These are phyloP conservation scores for Periconia digitata DNA, from an alignment of 2,329 filamentous ascomycete genomes.

Conservation along the genomic window DNA sequence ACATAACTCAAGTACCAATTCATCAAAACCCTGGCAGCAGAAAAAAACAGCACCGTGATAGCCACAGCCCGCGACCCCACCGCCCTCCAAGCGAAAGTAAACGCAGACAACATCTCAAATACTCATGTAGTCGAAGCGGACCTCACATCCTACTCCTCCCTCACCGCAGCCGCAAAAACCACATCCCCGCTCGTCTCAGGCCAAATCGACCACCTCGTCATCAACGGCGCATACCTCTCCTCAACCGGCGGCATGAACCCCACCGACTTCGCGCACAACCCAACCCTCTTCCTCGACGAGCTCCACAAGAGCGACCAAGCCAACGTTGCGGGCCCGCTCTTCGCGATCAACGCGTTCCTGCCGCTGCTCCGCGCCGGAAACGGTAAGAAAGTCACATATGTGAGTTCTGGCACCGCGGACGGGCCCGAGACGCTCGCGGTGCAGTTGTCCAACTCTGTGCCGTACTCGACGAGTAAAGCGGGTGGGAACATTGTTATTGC, in stretches of 20 bases:
- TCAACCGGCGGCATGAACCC: slow-evolving; percentile 23
- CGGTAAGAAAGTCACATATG: slow-evolving; percentile 46
- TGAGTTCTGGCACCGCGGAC: slow-evolving; percentile 42
- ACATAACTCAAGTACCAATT: slow-evolving; percentile 12
- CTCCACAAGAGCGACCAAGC: slow-evolving; percentile 23
- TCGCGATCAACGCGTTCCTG: slow-evolving; percentile 41
- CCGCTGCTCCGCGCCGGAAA: slow-evolving; percentile 35
- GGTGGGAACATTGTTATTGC: slow-evolving; percentile 43
- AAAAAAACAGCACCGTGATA: slow-evolving; percentile 14
- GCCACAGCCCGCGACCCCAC: slow-evolving; percentile 10
- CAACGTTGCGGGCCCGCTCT: slow-evolving; percentile 25
- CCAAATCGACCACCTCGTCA: slow-evolving; percentile 44
- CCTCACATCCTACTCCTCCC: slow-evolving; percentile 32
- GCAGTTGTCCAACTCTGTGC: slow-evolving; percentile 22
- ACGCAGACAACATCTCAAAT: slow-evolving; percentile 23
- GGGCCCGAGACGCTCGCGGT: slow-evolving; percentile 21
- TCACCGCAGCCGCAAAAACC: slow-evolving; percentile 35
- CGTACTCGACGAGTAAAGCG: slow-evolving; percentile 43
- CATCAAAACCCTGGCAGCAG: slow-evolving; percentile 10
- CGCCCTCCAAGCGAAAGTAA: slow-evolving; percentile 9
- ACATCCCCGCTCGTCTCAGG: slow-evolving; percentile 37
- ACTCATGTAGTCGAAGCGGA: slow-evolving; percentile 41
- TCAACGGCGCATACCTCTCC: slow-evolving; percentile 39
- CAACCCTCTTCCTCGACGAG: slow-evolving; percentile 12
- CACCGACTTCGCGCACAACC: slow-evolving; percentile 17